Evolutionary conservation across 441 rosid species (phyloP).

Genomic region (Bocquillonia castaneifolia): DNA sequence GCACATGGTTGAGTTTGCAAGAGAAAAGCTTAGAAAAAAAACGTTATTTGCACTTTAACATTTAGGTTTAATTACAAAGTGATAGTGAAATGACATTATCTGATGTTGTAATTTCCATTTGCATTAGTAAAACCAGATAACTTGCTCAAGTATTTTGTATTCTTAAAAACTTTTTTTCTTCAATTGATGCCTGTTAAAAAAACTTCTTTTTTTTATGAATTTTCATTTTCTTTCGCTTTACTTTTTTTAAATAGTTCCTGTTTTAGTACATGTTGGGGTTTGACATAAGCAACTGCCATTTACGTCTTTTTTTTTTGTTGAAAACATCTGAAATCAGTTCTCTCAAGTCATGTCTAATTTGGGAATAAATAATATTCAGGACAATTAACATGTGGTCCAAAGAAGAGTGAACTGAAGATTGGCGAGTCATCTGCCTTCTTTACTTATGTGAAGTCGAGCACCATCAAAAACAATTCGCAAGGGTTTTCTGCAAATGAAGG

Average conservation of each 20-base stretch:
- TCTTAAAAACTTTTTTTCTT: background rate
- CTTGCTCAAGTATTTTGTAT: background rate
- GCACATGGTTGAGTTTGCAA: background rate
- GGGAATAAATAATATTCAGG: slow-evolving; percentile 40
- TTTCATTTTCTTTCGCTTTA: background rate
- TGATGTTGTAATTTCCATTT: background rate
- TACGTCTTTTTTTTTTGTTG: background rate
- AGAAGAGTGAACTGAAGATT: slow-evolving; percentile 71
- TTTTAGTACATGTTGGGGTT: background rate
- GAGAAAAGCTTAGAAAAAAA: background rate
- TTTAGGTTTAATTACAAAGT: background rate
- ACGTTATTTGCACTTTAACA: background rate
- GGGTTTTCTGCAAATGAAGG: slow-evolving; percentile 36
- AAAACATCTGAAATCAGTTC: background rate
- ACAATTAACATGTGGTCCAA: slow-evolving; percentile 62
- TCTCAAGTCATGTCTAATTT: slow-evolving; percentile 4
- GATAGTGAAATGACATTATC: background rate
- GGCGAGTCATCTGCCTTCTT: slow-evolving; percentile 98
- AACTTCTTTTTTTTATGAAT: background rate
- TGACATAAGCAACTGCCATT: background rate
- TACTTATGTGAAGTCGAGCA: slow-evolving; percentile 68
- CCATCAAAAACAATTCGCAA: slow-evolving; percentile 35
- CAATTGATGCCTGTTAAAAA: slow-evolving; percentile 1
- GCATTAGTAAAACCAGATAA: background rate
- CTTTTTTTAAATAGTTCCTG: background rate